Conservation (phyloP, 129 eudicot species). For the Heracleum sosnowskyi region DNA sequence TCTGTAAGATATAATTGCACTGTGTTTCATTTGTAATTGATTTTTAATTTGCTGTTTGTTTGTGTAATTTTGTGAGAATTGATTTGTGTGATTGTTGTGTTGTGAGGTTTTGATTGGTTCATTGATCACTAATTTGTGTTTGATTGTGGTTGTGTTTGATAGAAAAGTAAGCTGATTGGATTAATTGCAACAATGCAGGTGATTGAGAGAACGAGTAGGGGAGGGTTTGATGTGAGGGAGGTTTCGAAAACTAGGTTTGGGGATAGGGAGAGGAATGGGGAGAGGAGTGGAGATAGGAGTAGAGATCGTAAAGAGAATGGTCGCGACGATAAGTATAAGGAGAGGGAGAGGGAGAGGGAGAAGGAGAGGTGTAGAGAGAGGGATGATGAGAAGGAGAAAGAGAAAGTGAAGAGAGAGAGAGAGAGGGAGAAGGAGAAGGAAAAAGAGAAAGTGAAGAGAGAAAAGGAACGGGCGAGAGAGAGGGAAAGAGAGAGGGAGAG, state of each 20-base stretch:
- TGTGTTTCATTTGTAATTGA: too few relatives aligned
- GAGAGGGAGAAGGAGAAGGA: constrained; percentile 12
- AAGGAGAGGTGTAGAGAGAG: constrained; percentile 26
- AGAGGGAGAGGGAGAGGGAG: constrained; percentile 32
- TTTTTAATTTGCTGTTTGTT: too few relatives aligned
- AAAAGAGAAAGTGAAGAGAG: constrained; percentile 15
- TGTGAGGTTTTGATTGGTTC: too few relatives aligned
- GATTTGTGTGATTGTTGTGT: background rate
- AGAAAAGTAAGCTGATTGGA: background rate
- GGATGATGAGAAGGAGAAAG: constrained; percentile 16
- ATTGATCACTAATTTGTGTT: background rate
- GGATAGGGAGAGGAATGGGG: background rate
- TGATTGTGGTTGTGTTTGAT: background rate
- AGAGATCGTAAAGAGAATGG: constrained; percentile 41
- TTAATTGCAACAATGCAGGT: background rate
- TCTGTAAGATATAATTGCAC: too few relatives aligned
- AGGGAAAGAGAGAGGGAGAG: constrained; percentile 3
- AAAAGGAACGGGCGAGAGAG: background rate
- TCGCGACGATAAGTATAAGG: constrained; percentile 41
- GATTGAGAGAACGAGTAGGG: background rate
- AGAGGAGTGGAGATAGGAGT: constrained; percentile 31
- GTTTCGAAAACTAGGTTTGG: too few relatives aligned
- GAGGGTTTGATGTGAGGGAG: background rate
- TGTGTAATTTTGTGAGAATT: too few relatives aligned
- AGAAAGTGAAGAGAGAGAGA: constrained; percentile 9